Percentiles rank a stretch among this genome's conserved stretches.
phyloP scores from a whole-genome alignment of 1,284 basidiomycete genomes.

The Cerrena zonata region DNA sequence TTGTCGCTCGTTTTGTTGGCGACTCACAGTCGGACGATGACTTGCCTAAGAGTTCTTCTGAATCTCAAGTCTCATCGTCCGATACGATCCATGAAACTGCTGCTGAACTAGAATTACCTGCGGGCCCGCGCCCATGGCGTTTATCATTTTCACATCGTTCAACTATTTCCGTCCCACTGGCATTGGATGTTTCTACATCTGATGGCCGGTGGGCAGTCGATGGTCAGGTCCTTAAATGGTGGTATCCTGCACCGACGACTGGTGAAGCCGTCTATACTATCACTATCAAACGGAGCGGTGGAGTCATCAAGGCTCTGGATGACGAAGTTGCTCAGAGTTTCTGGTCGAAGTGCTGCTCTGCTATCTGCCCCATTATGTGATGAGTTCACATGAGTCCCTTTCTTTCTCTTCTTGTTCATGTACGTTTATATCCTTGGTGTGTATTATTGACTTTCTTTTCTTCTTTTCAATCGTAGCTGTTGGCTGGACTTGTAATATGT shows the following conservation, averaged over 20 bases:
- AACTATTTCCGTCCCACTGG: conserved; percentile 22
- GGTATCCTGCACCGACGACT: conserved; percentile 62
- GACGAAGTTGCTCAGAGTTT: conserved; percentile 3
- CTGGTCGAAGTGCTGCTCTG: conserved; percentile 1
- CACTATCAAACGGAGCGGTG: conserved; percentile 57
- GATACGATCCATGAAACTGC: conserved; percentile 8
- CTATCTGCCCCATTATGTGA: conserved; percentile 2
- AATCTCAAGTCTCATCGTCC: conserved; percentile 16
- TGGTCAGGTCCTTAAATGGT: conserved; percentile 79
- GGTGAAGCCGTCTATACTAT: conserved; percentile 58
- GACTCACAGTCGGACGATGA: conserved; percentile 12
- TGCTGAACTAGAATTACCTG: neutral
- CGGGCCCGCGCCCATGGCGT: conserved; percentile 8
- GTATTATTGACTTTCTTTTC: neutral
- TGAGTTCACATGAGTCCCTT: neutral
- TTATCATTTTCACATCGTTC: conserved; percentile 5
- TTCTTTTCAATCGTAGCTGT: neutral
- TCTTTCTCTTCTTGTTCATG: neutral
- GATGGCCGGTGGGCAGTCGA: conserved; percentile 63
- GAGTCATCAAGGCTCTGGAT: conserved; percentile 44
- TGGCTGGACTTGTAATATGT: neutral
- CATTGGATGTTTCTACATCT: conserved; percentile 51
- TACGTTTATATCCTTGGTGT: neutral
- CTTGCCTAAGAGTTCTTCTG: conserved; percentile 6
- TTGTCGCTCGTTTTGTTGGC: conserved; percentile 23